Evolutionary conservation across 306 rosid species (phyloP).

Genomic region (Gastrolobium villosum): DNA sequence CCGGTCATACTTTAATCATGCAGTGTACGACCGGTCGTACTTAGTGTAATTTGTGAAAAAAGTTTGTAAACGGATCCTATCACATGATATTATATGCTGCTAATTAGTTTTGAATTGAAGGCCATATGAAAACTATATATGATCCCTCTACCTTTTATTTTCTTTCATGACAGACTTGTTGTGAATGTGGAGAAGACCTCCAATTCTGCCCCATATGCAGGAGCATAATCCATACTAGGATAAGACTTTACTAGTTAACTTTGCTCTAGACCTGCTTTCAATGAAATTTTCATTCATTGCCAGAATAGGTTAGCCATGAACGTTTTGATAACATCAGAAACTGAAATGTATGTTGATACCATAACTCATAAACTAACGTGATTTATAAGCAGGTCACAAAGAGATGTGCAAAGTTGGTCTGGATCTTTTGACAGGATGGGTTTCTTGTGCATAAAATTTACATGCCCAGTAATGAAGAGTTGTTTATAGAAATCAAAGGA

Average conservation of each 20-base stretch:
- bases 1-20: no score
- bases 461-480: background rate
- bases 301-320: constrained; percentile 25
- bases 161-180: constrained; percentile 74
- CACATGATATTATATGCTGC: constrained; percentile 31
- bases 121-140: background rate
- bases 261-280: constrained; percentile 28
- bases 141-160: background rate
- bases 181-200: constrained; percentile 78
- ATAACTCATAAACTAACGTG: background rate
- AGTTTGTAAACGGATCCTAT: no score
- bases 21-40: no score
- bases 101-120: constrained; percentile 28
- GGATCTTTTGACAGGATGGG: constrained; percentile 6
- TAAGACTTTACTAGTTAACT: constrained; percentile 69
- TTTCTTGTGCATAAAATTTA: constrained; percentile 13
- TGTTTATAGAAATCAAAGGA: background rate
- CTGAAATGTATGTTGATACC: background rate
- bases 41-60: no score
- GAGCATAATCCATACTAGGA: constrained; percentile 68
- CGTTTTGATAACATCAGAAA: background rate
- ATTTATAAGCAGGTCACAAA: background rate
- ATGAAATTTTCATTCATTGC: constrained; percentile 15
- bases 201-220: constrained; percentile 85
- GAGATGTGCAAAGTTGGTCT: constrained; percentile 34